Evolutionary conservation across 208 protist species (phyloP).

Genomic region (Crithidia bombi): DNA sequence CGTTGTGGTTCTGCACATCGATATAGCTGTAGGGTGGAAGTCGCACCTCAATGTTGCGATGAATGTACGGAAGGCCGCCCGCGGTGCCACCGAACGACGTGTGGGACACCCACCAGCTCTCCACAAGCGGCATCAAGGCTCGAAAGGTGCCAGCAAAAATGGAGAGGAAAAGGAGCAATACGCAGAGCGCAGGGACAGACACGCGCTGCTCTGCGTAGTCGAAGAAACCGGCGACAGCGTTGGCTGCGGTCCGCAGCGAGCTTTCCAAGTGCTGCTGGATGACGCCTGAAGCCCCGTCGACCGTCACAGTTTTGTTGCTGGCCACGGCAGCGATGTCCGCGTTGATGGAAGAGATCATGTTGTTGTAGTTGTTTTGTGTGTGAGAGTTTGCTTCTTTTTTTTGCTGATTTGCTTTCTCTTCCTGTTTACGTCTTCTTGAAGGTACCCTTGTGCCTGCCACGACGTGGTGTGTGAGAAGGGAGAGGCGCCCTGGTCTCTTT

Average conservation of each 20-base stretch:
- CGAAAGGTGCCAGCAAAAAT: constrained; percentile 30
- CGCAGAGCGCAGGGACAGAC: constrained; percentile 6
- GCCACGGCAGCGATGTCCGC: too few relatives aligned
- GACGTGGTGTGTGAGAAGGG: too few relatives aligned
- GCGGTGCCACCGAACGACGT: background rate
- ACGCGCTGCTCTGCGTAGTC: background rate
- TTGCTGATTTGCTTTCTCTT: too few relatives aligned
- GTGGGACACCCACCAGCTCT: background rate
- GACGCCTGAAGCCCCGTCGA: too few relatives aligned
- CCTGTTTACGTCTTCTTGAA: too few relatives aligned
- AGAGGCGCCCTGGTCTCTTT: too few relatives aligned
- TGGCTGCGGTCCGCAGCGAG: background rate
- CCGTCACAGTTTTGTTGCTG: too few relatives aligned
- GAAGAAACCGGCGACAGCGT: background rate
- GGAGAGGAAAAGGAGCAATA: constrained; percentile 24
- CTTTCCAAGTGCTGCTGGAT: background rate
- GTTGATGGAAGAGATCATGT: background rate
- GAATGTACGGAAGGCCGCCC: background rate
- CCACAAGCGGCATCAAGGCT: constrained; percentile 24
- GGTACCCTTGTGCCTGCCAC: too few relatives aligned
- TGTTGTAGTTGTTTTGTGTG: too few relatives aligned
- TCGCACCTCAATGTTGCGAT: constrained; percentile 26
- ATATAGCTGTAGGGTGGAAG: constrained; percentile 3
- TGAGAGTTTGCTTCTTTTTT: too few relatives aligned
- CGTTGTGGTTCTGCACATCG: constrained; percentile 9